These are phyloP conservation scores for Cladosporium phlei DNA, from an alignment of 2,329 filamentous ascomycete species.

Conservation along the genomic window DNA sequence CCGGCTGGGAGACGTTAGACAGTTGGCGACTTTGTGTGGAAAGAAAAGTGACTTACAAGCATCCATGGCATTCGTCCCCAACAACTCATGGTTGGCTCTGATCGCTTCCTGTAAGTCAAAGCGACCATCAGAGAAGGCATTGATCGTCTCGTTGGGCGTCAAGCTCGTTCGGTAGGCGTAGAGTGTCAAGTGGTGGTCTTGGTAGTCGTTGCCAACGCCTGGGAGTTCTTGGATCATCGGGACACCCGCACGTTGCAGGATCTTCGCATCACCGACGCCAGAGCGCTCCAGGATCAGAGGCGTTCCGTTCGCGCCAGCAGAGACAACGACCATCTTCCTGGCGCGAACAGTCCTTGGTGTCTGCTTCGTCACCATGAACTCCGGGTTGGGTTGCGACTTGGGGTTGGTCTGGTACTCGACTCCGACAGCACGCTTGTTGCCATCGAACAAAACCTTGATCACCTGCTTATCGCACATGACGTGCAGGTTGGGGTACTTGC, in stretches of 20 bases:
- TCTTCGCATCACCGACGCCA: conserved; percentile 51
- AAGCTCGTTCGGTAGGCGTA: conserved; percentile 51
- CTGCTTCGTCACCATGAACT: conserved; percentile 35
- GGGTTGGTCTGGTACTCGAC: conserved; percentile 51
- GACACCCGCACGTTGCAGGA: conserved; percentile 46
- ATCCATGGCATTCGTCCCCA: conserved; percentile 58
- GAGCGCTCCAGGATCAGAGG: conserved; percentile 58
- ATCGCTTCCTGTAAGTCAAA: conserved; percentile 45
- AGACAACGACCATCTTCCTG: conserved; percentile 50
- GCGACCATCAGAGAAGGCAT: conserved; percentile 49
- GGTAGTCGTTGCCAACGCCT: conserved; percentile 51
- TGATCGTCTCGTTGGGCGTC: conserved; percentile 47
- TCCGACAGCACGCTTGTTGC: conserved; percentile 49
- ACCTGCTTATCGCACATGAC: conserved; percentile 55
- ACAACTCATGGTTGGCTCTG: conserved; percentile 43
- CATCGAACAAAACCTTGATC: conserved; percentile 35
- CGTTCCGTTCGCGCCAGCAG: conserved; percentile 50
- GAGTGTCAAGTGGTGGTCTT: conserved; percentile 53
- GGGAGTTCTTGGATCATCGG: conserved; percentile 44
- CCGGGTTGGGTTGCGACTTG: conserved; percentile 37
- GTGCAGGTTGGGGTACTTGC: conserved; percentile 54
- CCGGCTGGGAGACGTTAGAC: conserved; percentile 28
- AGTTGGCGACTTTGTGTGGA: no score
- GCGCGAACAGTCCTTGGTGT: conserved; percentile 44
- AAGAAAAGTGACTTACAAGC: conserved; percentile 28